phyloP scores from a whole-genome alignment of 441 rosid genomes.

The Arabidopsis lyrata region DNA sequence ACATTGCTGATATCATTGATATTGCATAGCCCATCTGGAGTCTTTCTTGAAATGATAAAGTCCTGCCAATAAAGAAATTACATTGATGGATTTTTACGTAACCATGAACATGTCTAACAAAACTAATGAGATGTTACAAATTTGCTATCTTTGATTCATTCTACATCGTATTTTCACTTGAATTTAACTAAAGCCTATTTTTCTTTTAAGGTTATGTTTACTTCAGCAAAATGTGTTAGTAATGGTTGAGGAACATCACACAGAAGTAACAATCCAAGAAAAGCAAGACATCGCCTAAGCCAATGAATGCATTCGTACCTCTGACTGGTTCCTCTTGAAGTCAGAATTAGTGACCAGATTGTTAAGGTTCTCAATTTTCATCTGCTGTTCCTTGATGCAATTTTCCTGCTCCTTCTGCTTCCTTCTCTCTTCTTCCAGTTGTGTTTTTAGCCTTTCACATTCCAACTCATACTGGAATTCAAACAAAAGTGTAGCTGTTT shows the following conservation, averaged over 20 bases:
- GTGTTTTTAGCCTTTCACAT: conserved; percentile 82
- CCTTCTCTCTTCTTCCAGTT: conserved; percentile 87
- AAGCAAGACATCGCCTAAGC: not conserved
- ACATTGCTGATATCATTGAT: conserved; percentile 52
- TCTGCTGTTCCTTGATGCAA: conserved; percentile 71
- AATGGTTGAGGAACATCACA: not conserved
- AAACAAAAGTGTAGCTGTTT: conserved; percentile 23
- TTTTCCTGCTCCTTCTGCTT: conserved; percentile 73
- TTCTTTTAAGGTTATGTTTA: conserved; percentile 1
- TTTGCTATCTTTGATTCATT: not conserved
- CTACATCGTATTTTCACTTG: not conserved
- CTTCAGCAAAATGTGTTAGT: conserved; percentile 18
- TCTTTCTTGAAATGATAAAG: conserved; percentile 45
- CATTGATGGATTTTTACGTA: conserved; percentile 29
- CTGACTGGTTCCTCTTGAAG: conserved; percentile 54
- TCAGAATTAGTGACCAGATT: conserved; percentile 55
- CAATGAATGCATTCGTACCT: conserved; percentile 54
- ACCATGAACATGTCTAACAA: conserved; percentile 11
- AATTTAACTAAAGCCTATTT: not conserved
- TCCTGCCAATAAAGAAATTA: conserved; percentile 36
- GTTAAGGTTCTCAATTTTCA: conserved; percentile 72
- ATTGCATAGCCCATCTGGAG: conserved; percentile 51
- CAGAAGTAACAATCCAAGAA: conserved; percentile 1
- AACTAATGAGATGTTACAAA: not conserved
- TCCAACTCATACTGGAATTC: conserved; percentile 82